Percentiles rank a stretch among this genome's conserved stretches.
Conservation (phyloP, 495 filamentous ascomycete genomes). For the Viridothelium virens region DNA sequence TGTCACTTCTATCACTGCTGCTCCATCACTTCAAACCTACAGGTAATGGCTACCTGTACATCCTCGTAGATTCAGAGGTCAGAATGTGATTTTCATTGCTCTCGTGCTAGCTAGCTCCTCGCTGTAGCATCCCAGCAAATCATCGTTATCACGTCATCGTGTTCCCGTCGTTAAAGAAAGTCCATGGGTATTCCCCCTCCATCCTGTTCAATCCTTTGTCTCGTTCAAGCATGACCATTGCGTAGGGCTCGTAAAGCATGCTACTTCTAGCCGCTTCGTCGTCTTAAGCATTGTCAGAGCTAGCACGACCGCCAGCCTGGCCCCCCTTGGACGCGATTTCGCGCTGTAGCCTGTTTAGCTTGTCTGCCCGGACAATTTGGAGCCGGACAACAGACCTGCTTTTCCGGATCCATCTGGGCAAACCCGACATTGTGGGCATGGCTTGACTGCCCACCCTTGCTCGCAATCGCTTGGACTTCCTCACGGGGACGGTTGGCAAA, state of each 20-base stretch:
- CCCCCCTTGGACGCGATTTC: conserved; percentile 3
- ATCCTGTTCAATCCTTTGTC: not conserved
- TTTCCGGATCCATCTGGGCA: not conserved
- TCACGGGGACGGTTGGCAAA: conserved; percentile 35
- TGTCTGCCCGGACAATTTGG: not conserved
- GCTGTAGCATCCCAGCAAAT: not conserved
- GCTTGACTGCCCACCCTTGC: conserved; percentile 23
- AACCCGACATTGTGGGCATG: not conserved
- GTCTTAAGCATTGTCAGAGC: conserved; percentile 3
- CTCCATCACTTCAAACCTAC: not conserved
- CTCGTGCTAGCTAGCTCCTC: not conserved
- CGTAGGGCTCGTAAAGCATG: not conserved
- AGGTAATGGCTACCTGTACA: not conserved
- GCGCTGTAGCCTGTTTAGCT: not conserved
- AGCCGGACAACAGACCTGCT: not conserved
- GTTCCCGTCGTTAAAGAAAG: not conserved
- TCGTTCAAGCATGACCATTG: not conserved
- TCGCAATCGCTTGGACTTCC: conserved; percentile 32
- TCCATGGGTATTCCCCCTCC: not conserved
- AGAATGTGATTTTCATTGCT: not conserved
- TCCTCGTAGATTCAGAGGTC: not conserved
- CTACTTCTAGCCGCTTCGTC: not conserved
- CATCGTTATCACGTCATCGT: not conserved
- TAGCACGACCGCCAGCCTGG: conserved; percentile 15
- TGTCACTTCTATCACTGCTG: no score